Conservation (phyloP, 805 yeast genomes). For the Ogataea corticis region DNA sequence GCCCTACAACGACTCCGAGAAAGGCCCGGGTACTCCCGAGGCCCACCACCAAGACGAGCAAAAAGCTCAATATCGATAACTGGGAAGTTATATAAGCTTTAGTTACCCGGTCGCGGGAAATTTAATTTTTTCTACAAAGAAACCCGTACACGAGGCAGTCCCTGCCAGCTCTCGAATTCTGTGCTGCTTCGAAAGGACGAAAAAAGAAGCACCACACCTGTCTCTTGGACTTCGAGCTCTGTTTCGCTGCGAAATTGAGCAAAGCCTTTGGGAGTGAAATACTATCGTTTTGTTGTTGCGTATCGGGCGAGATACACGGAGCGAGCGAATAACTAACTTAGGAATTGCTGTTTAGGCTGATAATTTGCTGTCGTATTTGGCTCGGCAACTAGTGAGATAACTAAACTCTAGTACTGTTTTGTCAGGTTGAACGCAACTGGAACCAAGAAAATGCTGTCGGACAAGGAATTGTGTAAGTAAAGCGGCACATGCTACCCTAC, state of each 20-base stretch:
- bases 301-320: neutral
- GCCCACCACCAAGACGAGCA: slow-evolving; percentile 3
- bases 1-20: neutral
- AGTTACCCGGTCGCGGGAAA: neutral
- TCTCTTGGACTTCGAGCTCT: too few relatives aligned
- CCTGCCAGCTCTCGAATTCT: neutral
- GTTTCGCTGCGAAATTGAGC: too few relatives aligned
- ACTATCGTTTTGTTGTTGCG: neutral
- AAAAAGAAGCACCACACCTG: neutral
- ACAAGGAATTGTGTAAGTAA: slow-evolving; percentile 42
- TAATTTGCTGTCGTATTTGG: slow-evolving; percentile 6
- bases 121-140: neutral
- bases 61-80: slow-evolving; percentile 15
- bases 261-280: neutral
- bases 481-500: neutral
- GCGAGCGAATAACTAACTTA: slow-evolving; percentile 2
- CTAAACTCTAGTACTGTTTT: too few relatives aligned
- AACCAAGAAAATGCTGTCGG: slow-evolving; percentile 34
- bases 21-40: slow-evolving; percentile 2
- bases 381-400: neutral
- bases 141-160: slow-evolving; percentile 10
- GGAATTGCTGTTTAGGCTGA: slow-evolving; percentile 3
- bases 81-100: slow-evolving; percentile 27
- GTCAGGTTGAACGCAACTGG: too few relatives aligned
- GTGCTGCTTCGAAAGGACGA: slow-evolving; percentile 8